phyloP scores from a whole-genome alignment of 1,284 basidiomycete genomes.

The Cutaneotrichosporon sp. region DNA sequence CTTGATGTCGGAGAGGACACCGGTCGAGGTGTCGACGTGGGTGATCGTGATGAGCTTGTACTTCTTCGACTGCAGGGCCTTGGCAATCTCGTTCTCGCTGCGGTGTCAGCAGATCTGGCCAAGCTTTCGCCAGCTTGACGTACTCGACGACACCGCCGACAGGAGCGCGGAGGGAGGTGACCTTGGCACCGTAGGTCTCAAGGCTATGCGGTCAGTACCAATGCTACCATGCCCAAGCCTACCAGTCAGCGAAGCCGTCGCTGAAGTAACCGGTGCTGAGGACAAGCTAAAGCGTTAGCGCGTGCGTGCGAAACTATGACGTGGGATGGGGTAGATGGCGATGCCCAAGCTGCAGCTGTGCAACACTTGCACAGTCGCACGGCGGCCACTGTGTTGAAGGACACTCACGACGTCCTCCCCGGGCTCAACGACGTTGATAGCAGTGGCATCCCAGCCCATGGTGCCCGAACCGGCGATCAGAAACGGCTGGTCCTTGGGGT shows the following conservation, averaged over 20 bases:
- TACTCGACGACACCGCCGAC: constrained; percentile 69
- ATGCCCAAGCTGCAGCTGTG: no score
- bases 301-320: neutral
- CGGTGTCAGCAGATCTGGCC: neutral
- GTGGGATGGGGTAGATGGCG: no score
- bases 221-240: constrained; percentile 26
- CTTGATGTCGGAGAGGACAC: constrained; percentile 82
- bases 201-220: constrained; percentile 53
- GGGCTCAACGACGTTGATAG: constrained; percentile 71
- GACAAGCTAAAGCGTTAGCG: constrained; percentile 44
- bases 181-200: constrained; percentile 80
- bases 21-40: constrained; percentile 81
- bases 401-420: constrained; percentile 66
- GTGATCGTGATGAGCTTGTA: constrained; percentile 91
- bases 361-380: no score
- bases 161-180: constrained; percentile 76
- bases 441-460: constrained; percentile 74
- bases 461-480: constrained; percentile 91
- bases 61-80: constrained; percentile 69
- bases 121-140: constrained; percentile 11
- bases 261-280: constrained; percentile 78
- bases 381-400: no score
- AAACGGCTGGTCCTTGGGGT: constrained; percentile 64
- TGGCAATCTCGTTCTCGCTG: constrained; percentile 42
- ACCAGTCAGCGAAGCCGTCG: constrained; percentile 77